Percentiles rank a stretch among this genome's conserved stretches.
These are phyloP conservation scores for Colletotrichum sansevieriae DNA, from an alignment of 2,329 filamentous ascomycete genomes.

Conservation along the genomic window DNA sequence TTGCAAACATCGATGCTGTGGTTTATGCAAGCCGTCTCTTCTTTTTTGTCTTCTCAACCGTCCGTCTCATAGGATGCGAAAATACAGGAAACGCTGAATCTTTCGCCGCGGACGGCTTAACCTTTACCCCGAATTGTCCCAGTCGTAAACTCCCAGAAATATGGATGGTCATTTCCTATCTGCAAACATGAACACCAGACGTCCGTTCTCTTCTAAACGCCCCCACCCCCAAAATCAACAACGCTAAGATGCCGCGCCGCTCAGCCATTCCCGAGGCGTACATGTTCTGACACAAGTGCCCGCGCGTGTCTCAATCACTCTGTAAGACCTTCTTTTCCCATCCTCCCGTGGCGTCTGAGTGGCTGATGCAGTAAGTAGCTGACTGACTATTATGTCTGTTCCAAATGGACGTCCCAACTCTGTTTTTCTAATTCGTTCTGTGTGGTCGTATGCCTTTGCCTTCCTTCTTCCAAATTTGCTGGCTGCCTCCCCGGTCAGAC, in stretches of 20 bases:
- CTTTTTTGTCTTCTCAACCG: neutral
- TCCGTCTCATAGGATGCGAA: conserved; percentile 9
- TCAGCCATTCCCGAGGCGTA: conserved; percentile 39
- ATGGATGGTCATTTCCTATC: neutral
- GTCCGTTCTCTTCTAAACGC: conserved; percentile 16
- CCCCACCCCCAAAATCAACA: neutral
- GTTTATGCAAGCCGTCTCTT: conserved; percentile 27
- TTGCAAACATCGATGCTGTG: conserved; percentile 15
- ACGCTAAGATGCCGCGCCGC: conserved; percentile 24
- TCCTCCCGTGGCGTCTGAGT: conserved; percentile 1
- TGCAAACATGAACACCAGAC: neutral
- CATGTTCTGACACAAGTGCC: conserved; percentile 36
- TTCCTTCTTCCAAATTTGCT: neutral
- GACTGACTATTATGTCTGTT: neutral
- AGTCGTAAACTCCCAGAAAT: neutral
- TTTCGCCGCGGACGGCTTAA: conserved; percentile 19
- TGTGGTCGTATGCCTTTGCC: neutral
- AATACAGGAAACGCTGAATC: conserved; percentile 1
- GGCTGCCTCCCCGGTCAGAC: conserved; percentile 36
- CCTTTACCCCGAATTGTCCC: neutral
- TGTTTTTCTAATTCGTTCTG: neutral
- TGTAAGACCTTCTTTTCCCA: neutral
- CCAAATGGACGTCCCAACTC: neutral
- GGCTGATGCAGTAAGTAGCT: neutral
- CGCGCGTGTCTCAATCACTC: conserved; percentile 32